Evolutionary conservation across 371 early-diverging fungal species (phyloP).

Genomic region (Sporodiniella umbellata): DNA sequence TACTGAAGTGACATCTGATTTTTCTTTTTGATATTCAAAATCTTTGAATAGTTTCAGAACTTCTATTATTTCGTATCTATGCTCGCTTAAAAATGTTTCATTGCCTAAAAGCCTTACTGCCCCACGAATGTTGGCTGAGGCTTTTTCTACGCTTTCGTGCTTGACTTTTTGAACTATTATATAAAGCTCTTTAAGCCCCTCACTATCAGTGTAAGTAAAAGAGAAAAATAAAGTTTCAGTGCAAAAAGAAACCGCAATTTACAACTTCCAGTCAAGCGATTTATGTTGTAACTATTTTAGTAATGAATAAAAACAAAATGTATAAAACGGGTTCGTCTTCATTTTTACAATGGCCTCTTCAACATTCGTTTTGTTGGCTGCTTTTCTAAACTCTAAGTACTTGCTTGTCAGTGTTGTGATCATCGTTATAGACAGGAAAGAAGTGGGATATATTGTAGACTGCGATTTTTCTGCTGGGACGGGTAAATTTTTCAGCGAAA

Average conservation of each 20-base stretch:
- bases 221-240: background rate
- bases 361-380: constrained; percentile 14
- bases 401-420: background rate
- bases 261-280: constrained; percentile 21
- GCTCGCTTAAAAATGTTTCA: constrained; percentile 21
- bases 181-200: constrained; percentile 10
- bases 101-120: constrained; percentile 14
- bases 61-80: constrained; percentile 15
- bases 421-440: background rate
- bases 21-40: constrained; percentile 16
- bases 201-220: constrained; percentile 4
- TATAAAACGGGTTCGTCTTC: background rate
- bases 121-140: constrained; percentile 15
- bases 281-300: constrained; percentile 9
- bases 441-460: too few relatives aligned
- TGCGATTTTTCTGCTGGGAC: too few relatives aligned
- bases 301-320: constrained; percentile 8
- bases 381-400: constrained; percentile 15
- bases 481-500: too few relatives aligned
- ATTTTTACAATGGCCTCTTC: constrained; percentile 19
- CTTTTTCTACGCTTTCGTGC: constrained; percentile 16
- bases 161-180: constrained; percentile 5
- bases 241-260: background rate
- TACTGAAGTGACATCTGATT: background rate
- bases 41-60: constrained; percentile 29